Conservation (phyloP, 2,329 filamentous ascomycete species). For the Orbilia blumenaviensis region DNA sequence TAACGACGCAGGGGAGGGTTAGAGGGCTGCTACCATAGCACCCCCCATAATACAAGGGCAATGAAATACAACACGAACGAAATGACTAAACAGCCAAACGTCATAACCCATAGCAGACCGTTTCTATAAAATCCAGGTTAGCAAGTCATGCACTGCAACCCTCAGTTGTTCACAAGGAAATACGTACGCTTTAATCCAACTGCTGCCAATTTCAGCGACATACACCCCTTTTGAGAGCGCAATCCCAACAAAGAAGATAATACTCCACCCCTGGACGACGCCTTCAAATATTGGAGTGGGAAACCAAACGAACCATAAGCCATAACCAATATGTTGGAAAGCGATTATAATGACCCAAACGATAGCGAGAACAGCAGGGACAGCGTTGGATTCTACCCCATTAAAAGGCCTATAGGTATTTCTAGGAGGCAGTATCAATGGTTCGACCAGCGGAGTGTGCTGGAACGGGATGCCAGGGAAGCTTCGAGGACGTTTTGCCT, state of each 20-base stretch:
- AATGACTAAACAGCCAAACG: slow-evolving; percentile 20
- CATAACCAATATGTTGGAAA: slow-evolving; percentile 46
- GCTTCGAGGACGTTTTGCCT: slow-evolving; percentile 36
- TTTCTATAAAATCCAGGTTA: slow-evolving; percentile 20
- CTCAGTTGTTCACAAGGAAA: neutral
- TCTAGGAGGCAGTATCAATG: neutral
- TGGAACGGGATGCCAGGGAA: slow-evolving; percentile 24
- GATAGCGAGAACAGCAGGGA: slow-evolving; percentile 25
- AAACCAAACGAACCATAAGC: slow-evolving; percentile 48
- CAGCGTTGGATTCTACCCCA: slow-evolving; percentile 24
- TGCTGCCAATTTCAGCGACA: slow-evolving; percentile 21
- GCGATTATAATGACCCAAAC: slow-evolving; percentile 28
- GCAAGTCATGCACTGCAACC: neutral
- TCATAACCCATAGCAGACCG: slow-evolving; percentile 36
- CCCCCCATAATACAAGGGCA: slow-evolving; percentile 46
- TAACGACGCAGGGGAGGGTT: neutral
- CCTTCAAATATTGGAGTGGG: slow-evolving; percentile 34
- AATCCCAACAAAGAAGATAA: slow-evolving; percentile 41
- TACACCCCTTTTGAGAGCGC: slow-evolving; percentile 41
- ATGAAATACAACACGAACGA: slow-evolving; percentile 50
- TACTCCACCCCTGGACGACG: slow-evolving; percentile 43
- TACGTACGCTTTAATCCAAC: slow-evolving; percentile 43
- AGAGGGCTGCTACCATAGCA: slow-evolving; percentile 28
- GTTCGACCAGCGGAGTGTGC: neutral
- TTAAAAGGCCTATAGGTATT: slow-evolving; percentile 4